Evolutionary conservation across 768 basidiomycete genomes (phyloP), one percentile per base, ranked within the genome.

Genomic region (Astraeus odoratus): DNA sequence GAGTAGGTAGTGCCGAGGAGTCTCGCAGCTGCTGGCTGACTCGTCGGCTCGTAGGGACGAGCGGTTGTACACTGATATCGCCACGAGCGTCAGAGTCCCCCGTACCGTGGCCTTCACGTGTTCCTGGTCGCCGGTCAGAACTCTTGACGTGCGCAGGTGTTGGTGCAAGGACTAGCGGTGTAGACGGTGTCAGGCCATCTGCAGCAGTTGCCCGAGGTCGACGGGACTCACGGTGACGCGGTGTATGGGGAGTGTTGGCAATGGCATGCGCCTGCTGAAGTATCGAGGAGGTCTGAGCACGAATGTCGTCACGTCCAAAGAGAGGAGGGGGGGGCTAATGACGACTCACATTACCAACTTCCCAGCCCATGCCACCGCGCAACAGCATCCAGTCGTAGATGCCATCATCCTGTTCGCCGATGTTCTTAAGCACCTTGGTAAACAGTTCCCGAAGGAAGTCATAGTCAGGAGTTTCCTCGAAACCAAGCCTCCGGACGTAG

Each of bases 401-500:
- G 15, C 87, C 85, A 63, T 98, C 95, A 52, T 98, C 95, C 30
- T 78, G 71, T 61, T 97, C 95, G 43, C 87, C 86, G 3, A 81
- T 62, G 16, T 83, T 88, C 71, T 89, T 93, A 44, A 98, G 67
- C 15, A 97, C 83, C 65, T 96, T 97, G 29, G 80, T 71, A 64
- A 99, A 98, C 22, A 99, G 73, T 51, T 97, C 95, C 35, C 94
- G 80, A 44, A 99, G 76, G 65, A 99, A 99, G 58, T 99, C 95
- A 53, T 99, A 99, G 66, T 99, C 95, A 2, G 95, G 95, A 22
- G 80, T 79, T 67, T 99, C 95, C 61, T 98, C 96, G 58, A 98
- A 99, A 22, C 94, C 95, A 48, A 99, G 76, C 66, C 96, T 98
- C 40, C 95, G 89, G 36, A 99, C 95, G 55, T 99, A 99, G 70